Percentiles rank a stretch among this genome's conserved stretches.
These are phyloP conservation scores for Cytospora schulzeri DNA, from an alignment of 2,329 filamentous ascomycete genomes.

Conservation along the genomic window DNA sequence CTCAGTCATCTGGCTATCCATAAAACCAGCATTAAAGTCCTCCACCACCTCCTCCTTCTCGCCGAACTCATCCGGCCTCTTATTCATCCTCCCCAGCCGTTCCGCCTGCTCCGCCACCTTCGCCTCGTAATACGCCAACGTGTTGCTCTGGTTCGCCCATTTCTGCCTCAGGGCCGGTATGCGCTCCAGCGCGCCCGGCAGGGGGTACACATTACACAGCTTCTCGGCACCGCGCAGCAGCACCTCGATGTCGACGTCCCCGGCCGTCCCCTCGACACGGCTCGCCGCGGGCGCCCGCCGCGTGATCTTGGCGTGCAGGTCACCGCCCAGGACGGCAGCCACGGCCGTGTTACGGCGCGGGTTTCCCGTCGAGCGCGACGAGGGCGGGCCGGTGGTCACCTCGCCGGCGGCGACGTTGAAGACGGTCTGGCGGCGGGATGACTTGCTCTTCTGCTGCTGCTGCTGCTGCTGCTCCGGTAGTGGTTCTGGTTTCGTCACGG, in stretches of 20 bases:
- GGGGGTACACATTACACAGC: constrained; percentile 82
- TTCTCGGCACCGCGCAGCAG: constrained; percentile 86
- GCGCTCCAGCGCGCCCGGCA: constrained; percentile 75
- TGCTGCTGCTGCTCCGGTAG: constrained; percentile 49
- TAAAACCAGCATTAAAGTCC: constrained; percentile 39
- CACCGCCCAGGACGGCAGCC: constrained; percentile 82
- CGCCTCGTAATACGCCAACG: constrained; percentile 77
- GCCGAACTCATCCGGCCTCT: constrained; percentile 58
- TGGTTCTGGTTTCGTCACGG: constrained; percentile 43
- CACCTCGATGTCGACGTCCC: constrained; percentile 84
- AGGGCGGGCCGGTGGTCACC: constrained; percentile 58
- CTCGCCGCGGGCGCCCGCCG: constrained; percentile 55
- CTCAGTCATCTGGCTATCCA: constrained; percentile 58
- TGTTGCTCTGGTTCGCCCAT: constrained; percentile 70
- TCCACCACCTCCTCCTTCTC: constrained; percentile 55
- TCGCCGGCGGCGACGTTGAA: constrained; percentile 67
- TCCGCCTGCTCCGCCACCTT: constrained; percentile 76
- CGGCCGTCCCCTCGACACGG: constrained; percentile 52
- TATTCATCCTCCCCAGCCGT: constrained; percentile 74
- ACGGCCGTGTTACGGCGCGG: constrained; percentile 80
- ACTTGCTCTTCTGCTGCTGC: constrained; percentile 25
- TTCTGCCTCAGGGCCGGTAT: constrained; percentile 73
- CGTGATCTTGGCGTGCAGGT: constrained; percentile 80
- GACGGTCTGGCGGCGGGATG: constrained; percentile 61
- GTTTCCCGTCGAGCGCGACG: constrained; percentile 47